These are phyloP conservation scores for Kodamaea fukazawae DNA, from an alignment of 805 yeast species.

Conservation along the genomic window DNA sequence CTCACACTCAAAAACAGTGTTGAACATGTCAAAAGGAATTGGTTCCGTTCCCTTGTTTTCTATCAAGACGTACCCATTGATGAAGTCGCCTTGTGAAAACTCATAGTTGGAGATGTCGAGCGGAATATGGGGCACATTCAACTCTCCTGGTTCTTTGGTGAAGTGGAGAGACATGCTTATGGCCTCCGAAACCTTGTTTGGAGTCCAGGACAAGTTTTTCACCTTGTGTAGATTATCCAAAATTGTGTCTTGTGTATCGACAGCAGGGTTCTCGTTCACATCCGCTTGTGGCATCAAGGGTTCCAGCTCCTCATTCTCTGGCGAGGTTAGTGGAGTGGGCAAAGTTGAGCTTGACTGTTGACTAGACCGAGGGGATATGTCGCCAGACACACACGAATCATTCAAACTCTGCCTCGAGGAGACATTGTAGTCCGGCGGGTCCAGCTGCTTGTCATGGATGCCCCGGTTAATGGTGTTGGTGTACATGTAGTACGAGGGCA, in stretches of 20 bases:
- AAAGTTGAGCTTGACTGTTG: too few species aligned
- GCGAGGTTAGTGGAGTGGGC: too few species aligned
- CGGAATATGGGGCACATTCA: slow-evolving; percentile 1
- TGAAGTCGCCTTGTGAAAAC: slow-evolving; percentile 64
- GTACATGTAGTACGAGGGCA: slow-evolving; percentile 41
- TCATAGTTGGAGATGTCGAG: slow-evolving; percentile 35
- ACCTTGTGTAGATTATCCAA: slow-evolving; percentile 37
- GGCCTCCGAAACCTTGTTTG: slow-evolving; percentile 19
- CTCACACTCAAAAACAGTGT: slow-evolving; percentile 55
- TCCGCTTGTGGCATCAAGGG: too few species aligned
- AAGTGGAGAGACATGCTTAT: slow-evolving; percentile 29
- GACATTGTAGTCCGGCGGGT: slow-evolving; percentile 21
- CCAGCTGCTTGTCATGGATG: slow-evolving; percentile 7
- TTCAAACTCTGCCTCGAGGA: too few species aligned
- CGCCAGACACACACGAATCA: too few species aligned
- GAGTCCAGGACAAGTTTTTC: slow-evolving; percentile 29
- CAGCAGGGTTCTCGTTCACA: too few species aligned
- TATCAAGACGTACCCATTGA: slow-evolving; percentile 54
- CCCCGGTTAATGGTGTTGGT: slow-evolving; percentile 16
- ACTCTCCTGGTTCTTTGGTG: slow-evolving; percentile 20
- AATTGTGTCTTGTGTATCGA: slow-evolving; percentile 29
- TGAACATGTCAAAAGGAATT: slow-evolving; percentile 61
- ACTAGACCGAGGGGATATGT: too few species aligned
- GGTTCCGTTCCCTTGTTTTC: slow-evolving; percentile 39
- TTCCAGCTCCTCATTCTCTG: too few species aligned